Base-by-base conservation (phyloP, 371 early-diverging fungal species). In the Lichtheimia ramosa region DNA sequence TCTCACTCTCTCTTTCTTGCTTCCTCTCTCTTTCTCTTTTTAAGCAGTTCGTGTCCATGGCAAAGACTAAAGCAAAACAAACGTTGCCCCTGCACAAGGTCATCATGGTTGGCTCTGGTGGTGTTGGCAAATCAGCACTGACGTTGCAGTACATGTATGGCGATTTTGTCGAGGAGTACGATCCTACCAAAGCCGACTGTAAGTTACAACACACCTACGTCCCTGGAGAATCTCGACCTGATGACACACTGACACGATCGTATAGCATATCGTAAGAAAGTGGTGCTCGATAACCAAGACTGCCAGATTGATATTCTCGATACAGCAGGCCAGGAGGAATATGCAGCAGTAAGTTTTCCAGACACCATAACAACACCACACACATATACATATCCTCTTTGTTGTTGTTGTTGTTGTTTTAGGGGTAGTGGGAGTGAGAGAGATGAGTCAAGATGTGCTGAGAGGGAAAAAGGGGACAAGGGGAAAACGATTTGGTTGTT, bases 321-420 rank as follows among this genome's bases (percentile, higher is more conserved):
- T 77, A 96, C 96, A 24, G 96, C 96, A 48, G 94, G 96, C 5
- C 94, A 96, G 66, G 94, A 96, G 79, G 96, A 94, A 74, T 89
- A 88, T 71, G 85, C 86, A 59, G 90, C 90, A 34, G 87, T 89
- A 83, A 69, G 71, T 65, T 24, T 48, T 13, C 34, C 34, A 34
- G 10, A 34, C 34, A 34, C 34, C 6, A 34, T 34, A 34, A 34
- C 34, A 34, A 34, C 10, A 34, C 27, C 34, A 34, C 34, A 34
- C 8, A 34, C 34, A 34, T 8, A n/a, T n/a, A n/a, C n/a, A n/a
- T 10, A 34, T 34, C 10, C 6, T 34, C 34, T 34, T 34, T 34
- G 28, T 7, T 28, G 34, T 34, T 34, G 34, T 34, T 34, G 34
- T 34, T 27, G 27, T 27, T 27, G 27, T 34, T 34, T 10, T 34